Evolutionary conservation across 2,329 filamentous ascomycete genomes (phyloP), one percentile per base, ranked within the genome.

Genomic region (Aspergillus cejpii): DNA sequence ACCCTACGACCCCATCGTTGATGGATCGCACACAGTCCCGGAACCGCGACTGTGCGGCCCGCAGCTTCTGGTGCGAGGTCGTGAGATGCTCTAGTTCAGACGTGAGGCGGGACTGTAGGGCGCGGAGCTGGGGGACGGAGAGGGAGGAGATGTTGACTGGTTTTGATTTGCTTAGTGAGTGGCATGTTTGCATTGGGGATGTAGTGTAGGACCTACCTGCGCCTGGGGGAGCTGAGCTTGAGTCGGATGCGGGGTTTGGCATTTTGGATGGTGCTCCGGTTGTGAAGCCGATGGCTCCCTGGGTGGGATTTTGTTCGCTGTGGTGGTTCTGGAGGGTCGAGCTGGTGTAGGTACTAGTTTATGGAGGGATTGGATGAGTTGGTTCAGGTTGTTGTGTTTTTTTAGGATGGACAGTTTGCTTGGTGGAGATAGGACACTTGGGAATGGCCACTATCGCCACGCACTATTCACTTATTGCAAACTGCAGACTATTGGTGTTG

Each of bases 41-140:
- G 73, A 98, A 98, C 66, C 94, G 95, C 43, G 81, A 78, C 66
- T 97, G 92, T 2, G 92, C 92, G 41, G 84, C 83, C 53, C 90
- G 87, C 1, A 98, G 81, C 65, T 94, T 92, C 40, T 85, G 78
- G 72, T 94, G 95, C 7, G 92, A 97, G 45, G 75, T 79, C 2
- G 88, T 94, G 55, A 98, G 80, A 73, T 97, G 91, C 65, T 95
- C 88, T 54, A 98, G 84, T 71, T 98, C 92, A 61, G 92, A 84
- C 67, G 95, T 91, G 55, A 98, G 84, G 67, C 96, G 91, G 68
- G 92, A 89, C 76, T 98, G 96, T 56, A 98, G 84, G 58, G 88
- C 82, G 56, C 81, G 84, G 55, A 98, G 85, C 71, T 96, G 91
- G 55, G 87, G 86, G 20, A 84, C 76, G 58, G 84, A 85, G 60